phyloP scores from a whole-genome alignment of 2,329 filamentous ascomycete species.

The Fusarium bulbicola region DNA sequence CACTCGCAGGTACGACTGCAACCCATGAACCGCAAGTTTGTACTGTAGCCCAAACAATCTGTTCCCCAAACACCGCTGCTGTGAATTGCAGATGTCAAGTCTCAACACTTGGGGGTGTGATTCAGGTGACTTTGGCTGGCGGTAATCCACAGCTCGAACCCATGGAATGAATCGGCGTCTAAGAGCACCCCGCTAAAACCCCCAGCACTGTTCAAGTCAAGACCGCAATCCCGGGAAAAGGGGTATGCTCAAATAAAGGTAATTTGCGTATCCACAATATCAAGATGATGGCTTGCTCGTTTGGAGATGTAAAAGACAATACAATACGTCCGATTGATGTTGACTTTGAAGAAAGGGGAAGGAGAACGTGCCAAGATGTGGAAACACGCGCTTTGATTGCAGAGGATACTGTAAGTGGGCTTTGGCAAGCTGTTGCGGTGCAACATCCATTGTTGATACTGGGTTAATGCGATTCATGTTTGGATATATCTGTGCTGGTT shows the following conservation, averaged over 20 bases:
- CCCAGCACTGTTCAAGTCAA: constrained; percentile 31
- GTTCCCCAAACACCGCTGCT: neutral
- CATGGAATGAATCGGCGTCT: constrained; percentile 11
- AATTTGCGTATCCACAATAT: constrained; percentile 42
- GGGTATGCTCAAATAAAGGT: constrained; percentile 36
- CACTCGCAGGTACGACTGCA: neutral
- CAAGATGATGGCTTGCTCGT: constrained; percentile 35
- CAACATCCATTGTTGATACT: constrained; percentile 1
- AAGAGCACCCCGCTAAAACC: constrained; percentile 25
- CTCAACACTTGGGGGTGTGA: neutral
- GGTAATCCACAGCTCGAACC: neutral
- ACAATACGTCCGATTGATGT: constrained; percentile 5
- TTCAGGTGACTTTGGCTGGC: constrained; percentile 6
- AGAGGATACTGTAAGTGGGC: constrained; percentile 18
- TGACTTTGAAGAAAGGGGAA: constrained; percentile 11
- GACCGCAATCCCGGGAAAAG: constrained; percentile 35
- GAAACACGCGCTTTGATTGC: constrained; percentile 26
- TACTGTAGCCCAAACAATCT: neutral
- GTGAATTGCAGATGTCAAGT: neutral
- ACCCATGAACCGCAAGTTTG: neutral
- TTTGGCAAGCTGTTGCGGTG: constrained; percentile 15
- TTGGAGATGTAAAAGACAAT: constrained; percentile 20
- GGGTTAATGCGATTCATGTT: neutral
- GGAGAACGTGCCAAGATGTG: constrained; percentile 10
- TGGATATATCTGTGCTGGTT: neutral